Evolutionary conservation across 2,329 filamentous ascomycete genomes (phyloP).

Genomic region (Emergomyces orientalis): DNA sequence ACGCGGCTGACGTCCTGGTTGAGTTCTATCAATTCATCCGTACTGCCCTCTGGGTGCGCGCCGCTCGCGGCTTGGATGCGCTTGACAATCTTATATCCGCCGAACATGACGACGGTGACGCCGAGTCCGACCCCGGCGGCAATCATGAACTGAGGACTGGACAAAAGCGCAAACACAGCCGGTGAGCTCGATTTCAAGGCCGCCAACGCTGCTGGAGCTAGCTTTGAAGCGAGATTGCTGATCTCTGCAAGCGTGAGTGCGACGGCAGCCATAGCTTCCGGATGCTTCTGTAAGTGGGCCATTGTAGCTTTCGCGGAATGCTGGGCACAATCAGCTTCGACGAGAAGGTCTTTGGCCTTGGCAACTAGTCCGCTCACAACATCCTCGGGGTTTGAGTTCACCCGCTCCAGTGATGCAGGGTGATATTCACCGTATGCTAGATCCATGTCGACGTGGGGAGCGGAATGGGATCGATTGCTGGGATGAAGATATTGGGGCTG

Average conservation of each 20-base stretch:
- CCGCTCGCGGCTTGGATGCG: conserved; percentile 49
- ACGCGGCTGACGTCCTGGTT: conserved; percentile 46
- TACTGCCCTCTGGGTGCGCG: conserved; percentile 23
- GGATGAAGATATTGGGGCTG: conserved; percentile 10
- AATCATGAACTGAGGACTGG: conserved; percentile 89
- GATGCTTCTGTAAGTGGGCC: conserved; percentile 66
- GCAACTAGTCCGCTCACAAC: conserved; percentile 58
- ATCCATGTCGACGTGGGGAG: conserved; percentile 64
- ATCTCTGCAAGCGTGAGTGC: conserved; percentile 88
- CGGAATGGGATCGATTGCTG: conserved; percentile 21
- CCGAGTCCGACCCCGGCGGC: conserved; percentile 81
- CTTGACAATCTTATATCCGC: conserved; percentile 96
- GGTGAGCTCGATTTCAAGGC: conserved; percentile 73
- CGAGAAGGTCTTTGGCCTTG: conserved; percentile 65
- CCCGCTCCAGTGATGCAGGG: conserved; percentile 49
- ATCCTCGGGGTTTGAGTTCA: conserved; percentile 32
- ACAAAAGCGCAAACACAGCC: conserved; percentile 73
- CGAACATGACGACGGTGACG: conserved; percentile 90
- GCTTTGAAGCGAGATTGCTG: conserved; percentile 68
- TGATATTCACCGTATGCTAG: conserved; percentile 80
- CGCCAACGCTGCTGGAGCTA: conserved; percentile 70
- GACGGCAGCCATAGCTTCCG: conserved; percentile 87
- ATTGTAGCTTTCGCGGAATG: conserved; percentile 78
- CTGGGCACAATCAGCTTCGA: conserved; percentile 82
- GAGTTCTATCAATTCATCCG: conserved; percentile 50